Base-by-base conservation (phyloP, 208 protist species). In the Leishmania gerbilli region DNA sequence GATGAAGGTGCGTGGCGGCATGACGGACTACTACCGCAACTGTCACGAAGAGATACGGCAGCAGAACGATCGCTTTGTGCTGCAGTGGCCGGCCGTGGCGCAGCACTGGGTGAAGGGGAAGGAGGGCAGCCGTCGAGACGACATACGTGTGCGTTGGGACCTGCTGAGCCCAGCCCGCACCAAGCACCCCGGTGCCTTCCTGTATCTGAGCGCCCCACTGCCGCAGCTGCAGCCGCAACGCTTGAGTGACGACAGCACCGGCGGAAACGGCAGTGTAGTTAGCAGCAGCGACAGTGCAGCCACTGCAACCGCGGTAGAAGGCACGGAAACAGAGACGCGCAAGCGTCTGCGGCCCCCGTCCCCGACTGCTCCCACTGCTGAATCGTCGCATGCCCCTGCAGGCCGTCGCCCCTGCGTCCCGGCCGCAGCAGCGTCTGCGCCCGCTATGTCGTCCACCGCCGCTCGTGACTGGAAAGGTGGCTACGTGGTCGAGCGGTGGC, bases 1-100 rank as follows among this genome's bases (percentile, higher is more conserved):
- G 95, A 90, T 88, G n/a, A 94, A 93, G 78, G 69, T 88, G 47
- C 53, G 85, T 19, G 95, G 95, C 8, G 95, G 95, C 49, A 97
- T 98, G 93, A 96, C 93, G 65, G 89, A 96, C 74, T 98, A 95
- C 86, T 98, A 98, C 84, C 89, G 88, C 42, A 91, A 82, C 60
- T 87, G 91, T 60, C 84, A 89, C 53, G 90, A 92, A 15, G 92
- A 95, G 9, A 95, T 96, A 58, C 77, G 83, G 42, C 71, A 79
- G 76, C 91, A 95, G 85, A 95, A 97, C 77, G 80, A 89, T 42
- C 84, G 84, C 19, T 95, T 97, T 79, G 76, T 97, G 3, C 65
- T 81, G 62, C 90, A 90, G 78, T 97, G 93, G 92, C 89, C 92
- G 9, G 71, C 91, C 15, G 83, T 97, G n/a, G 88, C 93, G 64